Evolutionary conservation across 140 eudicot genomes (phyloP).

Genomic region (Cichorium intybus): DNA sequence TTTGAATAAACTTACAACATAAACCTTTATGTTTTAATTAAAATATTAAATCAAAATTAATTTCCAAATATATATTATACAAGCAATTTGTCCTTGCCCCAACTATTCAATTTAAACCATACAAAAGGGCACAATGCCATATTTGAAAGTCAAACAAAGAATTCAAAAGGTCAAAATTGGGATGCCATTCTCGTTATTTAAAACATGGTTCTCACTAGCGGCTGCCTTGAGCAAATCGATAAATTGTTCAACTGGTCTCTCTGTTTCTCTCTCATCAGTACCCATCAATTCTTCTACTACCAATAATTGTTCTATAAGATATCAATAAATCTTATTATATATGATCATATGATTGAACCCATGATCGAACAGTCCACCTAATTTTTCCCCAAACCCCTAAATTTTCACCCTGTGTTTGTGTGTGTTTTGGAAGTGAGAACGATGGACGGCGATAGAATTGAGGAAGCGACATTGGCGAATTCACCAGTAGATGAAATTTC

Average conservation of each 20-base stretch:
- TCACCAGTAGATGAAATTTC: constrained; percentile 41
- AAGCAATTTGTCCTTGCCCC: too few species aligned
- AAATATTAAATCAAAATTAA: too few species aligned
- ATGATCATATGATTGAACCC: constrained; percentile 10
- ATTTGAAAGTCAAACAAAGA: constrained; percentile 6
- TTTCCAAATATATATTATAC: too few species aligned
- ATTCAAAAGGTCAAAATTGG: constrained; percentile 28
- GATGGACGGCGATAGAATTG: constrained; percentile 37
- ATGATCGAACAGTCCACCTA: constrained; percentile 26
- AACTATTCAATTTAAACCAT: too few species aligned
- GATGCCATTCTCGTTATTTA: constrained; percentile 10
- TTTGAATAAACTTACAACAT: too few species aligned
- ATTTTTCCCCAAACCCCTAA: constrained; percentile 32
- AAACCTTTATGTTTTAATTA: too few species aligned
- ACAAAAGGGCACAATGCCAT: too few species aligned
- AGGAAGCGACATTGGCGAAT: constrained; percentile 29
- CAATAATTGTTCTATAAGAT: constrained; percentile 5
- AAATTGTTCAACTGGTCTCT: constrained; percentile 12
- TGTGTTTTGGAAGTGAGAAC: constrained; percentile 17
- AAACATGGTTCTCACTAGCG: constrained; percentile 15
- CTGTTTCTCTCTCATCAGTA: constrained; percentile 16
- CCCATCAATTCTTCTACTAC: not conserved
- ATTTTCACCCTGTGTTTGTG: constrained; percentile 1
- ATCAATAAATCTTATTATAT: not conserved
- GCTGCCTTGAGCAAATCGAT: constrained; percentile 6